Conservation (phyloP, 129 eudicot species). For the Chrysanthemum seticuspe region DNA sequence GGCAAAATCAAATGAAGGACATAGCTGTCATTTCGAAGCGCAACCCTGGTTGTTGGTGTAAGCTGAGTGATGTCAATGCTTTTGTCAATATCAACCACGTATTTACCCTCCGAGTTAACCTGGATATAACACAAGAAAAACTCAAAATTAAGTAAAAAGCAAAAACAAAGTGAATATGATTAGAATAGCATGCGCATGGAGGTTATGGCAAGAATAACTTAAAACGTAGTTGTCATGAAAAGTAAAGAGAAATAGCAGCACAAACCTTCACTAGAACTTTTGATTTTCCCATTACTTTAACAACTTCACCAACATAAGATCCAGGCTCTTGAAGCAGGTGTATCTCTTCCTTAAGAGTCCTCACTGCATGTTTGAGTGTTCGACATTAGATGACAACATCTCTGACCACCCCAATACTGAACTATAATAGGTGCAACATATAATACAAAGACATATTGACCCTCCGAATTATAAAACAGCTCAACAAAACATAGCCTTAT, state of each 20-base stretch:
- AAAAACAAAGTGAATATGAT: too few species aligned
- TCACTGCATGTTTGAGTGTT: conserved; percentile 41
- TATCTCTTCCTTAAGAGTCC: conserved; percentile 83
- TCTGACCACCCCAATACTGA: neutral
- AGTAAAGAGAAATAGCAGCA: conserved; percentile 12
- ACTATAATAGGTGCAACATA: neutral
- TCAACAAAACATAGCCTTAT: too few species aligned
- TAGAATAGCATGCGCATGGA: too few species aligned
- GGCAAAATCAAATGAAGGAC: conserved; percentile 87
- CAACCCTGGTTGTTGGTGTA: conserved; percentile 93
- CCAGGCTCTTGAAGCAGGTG: conserved; percentile 95
- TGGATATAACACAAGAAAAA: conserved; percentile 27
- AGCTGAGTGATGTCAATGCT: conserved; percentile 79
- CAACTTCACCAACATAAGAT: conserved; percentile 97
- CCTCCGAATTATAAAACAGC: too few species aligned
- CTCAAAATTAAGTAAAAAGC: neutral
- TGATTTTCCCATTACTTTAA: conserved; percentile 91
- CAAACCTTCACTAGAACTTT: conserved; percentile 85
- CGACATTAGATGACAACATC: neutral
- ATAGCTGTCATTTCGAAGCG: conserved; percentile 85
- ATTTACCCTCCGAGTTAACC: conserved; percentile 94
- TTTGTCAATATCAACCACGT: conserved; percentile 86
- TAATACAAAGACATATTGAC: neutral
- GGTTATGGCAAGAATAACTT: too few species aligned
- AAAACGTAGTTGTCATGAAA: neutral